These are phyloP conservation scores for Lachnellula cervina DNA, from an alignment of 2,329 filamentous ascomycete genomes.

Conservation along the genomic window DNA sequence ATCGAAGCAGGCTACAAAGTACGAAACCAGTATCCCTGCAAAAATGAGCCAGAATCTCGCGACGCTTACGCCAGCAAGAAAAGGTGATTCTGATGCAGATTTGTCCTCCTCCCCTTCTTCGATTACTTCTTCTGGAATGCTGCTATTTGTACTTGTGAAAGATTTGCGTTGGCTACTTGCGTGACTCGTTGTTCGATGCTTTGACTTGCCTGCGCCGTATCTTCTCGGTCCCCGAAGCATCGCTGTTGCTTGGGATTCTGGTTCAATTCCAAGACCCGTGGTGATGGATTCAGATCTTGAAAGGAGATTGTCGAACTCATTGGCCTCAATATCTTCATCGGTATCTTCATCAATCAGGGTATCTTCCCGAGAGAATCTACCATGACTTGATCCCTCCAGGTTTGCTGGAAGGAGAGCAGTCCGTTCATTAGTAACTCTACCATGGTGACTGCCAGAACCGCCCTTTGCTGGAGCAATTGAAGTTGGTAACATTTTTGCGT, in stretches of 20 bases:
- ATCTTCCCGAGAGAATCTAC: slow-evolving; percentile 6
- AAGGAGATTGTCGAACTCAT: slow-evolving; percentile 29
- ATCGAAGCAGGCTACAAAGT: slow-evolving; percentile 64
- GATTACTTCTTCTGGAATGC: slow-evolving; percentile 11
- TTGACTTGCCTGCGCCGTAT: slow-evolving; percentile 15
- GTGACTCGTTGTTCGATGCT: slow-evolving; percentile 16
- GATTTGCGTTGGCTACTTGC: slow-evolving; percentile 20
- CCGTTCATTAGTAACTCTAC: slow-evolving; percentile 6
- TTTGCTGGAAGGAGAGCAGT: slow-evolving; percentile 12
- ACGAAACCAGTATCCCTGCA: slow-evolving; percentile 50
- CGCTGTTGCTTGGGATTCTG: slow-evolving; percentile 26
- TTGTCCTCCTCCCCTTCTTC: slow-evolving; percentile 14
- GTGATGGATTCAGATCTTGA: slow-evolving; percentile 26
- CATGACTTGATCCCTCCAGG: slow-evolving; percentile 3
- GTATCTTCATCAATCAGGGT: slow-evolving; percentile 13
- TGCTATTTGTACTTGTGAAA: slow-evolving; percentile 16
- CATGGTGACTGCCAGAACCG: not conserved
- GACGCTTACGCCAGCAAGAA: slow-evolving; percentile 40
- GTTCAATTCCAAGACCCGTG: slow-evolving; percentile 26
- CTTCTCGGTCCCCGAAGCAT: slow-evolving; percentile 28
- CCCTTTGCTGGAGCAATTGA: not conserved
- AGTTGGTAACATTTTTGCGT: not conserved
- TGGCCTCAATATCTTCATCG: slow-evolving; percentile 38
- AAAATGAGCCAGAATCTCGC: slow-evolving; percentile 60
- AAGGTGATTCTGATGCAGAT: slow-evolving; percentile 22